Conservation (phyloP, 2,329 filamentous ascomycete genomes). For the Penicillium sumatraense region DNA sequence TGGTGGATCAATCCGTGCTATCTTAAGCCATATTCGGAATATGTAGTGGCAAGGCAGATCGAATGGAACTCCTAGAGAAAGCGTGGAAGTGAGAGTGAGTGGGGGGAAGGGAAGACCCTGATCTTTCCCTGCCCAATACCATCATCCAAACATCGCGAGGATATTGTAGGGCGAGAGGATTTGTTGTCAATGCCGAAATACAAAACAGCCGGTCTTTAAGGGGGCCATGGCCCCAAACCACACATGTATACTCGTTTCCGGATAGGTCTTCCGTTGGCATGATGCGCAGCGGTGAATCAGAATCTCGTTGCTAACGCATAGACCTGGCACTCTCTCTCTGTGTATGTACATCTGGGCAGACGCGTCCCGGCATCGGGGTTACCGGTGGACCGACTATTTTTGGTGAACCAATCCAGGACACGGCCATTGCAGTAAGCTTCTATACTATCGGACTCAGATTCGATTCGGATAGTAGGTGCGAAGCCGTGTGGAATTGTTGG, state of each 20-base stretch:
- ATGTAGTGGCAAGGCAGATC: background rate
- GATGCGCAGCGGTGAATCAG: background rate
- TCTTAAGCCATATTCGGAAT: background rate
- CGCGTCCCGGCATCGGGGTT: background rate
- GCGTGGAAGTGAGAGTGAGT: background rate
- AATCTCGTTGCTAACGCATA: background rate
- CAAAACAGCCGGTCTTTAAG: background rate
- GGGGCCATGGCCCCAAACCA: background rate
- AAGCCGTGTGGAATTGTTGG: background rate
- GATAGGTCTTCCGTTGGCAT: background rate
- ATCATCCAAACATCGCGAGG: no score
- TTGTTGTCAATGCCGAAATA: background rate
- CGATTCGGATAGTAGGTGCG: background rate
- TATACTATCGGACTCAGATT: background rate
- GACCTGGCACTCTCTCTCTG: background rate
- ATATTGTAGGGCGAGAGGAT: background rate
- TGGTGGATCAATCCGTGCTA: background rate
- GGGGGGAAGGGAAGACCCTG: background rate
- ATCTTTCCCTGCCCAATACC: background rate
- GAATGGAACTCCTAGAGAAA: background rate
- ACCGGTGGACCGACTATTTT: constrained; percentile 10
- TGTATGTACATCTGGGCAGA: no score
- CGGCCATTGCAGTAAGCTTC: background rate
- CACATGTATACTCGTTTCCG: background rate
- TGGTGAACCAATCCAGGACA: constrained; percentile 4